A percentile compares a stretch with the other conserved stretches of the same genome.
Evolutionary conservation across 768 basidiomycete species (phyloP).

Genomic region (Boletus rubescentipes): DNA sequence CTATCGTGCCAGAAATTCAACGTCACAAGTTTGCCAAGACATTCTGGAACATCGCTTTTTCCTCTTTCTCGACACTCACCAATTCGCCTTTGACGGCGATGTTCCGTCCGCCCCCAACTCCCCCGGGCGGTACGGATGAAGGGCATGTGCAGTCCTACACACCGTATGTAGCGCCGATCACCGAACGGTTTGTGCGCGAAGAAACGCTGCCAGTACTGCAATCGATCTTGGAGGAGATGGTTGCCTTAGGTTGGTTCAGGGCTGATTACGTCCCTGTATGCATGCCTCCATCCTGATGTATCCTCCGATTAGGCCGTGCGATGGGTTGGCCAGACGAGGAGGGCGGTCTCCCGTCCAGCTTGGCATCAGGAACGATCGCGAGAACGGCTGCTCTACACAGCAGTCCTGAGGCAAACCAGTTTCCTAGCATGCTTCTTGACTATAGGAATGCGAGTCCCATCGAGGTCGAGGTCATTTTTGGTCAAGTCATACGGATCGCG

Average conservation of each 20-base stretch:
- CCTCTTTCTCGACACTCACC: slow-evolving; percentile 51
- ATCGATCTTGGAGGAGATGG: slow-evolving; percentile 46
- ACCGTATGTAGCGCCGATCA: slow-evolving; percentile 41
- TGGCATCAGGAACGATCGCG: slow-evolving; percentile 40
- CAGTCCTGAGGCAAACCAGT: slow-evolving; percentile 44
- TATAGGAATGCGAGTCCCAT: slow-evolving; percentile 48
- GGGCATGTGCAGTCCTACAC: slow-evolving; percentile 33
- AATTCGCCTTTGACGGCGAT: slow-evolving; percentile 49
- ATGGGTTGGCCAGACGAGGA: slow-evolving; percentile 43
- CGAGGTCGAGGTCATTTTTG: slow-evolving; percentile 67
- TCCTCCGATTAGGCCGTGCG: slow-evolving; percentile 13
- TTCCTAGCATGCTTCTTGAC: slow-evolving; percentile 66
- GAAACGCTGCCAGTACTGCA: slow-evolving; percentile 49
- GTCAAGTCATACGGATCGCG: slow-evolving; percentile 41
- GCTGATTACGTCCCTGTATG: neutral
- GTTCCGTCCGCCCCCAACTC: slow-evolving; percentile 45
- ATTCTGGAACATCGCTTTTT: slow-evolving; percentile 61
- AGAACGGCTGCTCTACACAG: slow-evolving; percentile 40
- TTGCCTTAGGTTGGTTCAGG: slow-evolving; percentile 37
- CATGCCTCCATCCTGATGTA: neutral
- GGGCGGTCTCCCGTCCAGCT: slow-evolving; percentile 47
- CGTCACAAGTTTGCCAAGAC: slow-evolving; percentile 62
- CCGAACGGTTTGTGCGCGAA: slow-evolving; percentile 40
- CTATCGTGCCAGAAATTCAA: slow-evolving; percentile 58
- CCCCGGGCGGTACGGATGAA: slow-evolving; percentile 2